A percentile compares a stretch with the other conserved stretches of the same genome.
These are phyloP conservation scores for Ophiocordyceps unilateralis DNA, from an alignment of 2,329 filamentous ascomycete species.

Conservation along the genomic window DNA sequence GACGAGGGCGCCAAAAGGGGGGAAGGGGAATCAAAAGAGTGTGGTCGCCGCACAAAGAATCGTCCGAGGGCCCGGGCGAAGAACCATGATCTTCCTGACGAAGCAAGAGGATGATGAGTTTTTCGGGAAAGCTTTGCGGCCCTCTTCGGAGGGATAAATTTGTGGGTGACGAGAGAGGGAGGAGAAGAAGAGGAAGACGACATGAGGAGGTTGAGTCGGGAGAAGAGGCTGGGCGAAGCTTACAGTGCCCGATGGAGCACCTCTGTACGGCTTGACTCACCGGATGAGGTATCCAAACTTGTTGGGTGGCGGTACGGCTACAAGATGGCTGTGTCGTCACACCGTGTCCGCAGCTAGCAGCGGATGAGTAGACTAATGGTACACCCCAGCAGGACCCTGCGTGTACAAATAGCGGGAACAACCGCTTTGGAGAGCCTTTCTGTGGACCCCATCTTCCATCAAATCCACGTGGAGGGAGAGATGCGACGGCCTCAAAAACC, in stretches of 20 bases:
- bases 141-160: constrained; percentile 28
- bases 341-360: not conserved
- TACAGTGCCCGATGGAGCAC: not conserved
- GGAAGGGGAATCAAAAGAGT: constrained; percentile 15
- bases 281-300: not conserved
- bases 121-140: constrained; percentile 32
- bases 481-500: too few species aligned
- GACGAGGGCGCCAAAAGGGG: constrained; percentile 19
- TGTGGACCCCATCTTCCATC: too few species aligned
- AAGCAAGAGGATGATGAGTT: constrained; percentile 16
- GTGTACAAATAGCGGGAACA: not conserved
- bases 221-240: not conserved
- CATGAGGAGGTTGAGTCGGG: not conserved
- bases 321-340: not conserved
- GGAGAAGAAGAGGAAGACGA: constrained; percentile 11
- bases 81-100: constrained; percentile 21
- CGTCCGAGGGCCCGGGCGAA: constrained; percentile 37
- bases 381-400: too few species aligned
- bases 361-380: not conserved
- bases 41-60: constrained; percentile 21
- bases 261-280: not conserved
- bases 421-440: not conserved
- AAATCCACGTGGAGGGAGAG: too few species aligned
- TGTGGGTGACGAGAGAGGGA: constrained; percentile 26
- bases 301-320: not conserved